Evolutionary conservation across 805 yeast genomes (phyloP).

Genomic region (Saccharomycopsis synnaedendra): DNA sequence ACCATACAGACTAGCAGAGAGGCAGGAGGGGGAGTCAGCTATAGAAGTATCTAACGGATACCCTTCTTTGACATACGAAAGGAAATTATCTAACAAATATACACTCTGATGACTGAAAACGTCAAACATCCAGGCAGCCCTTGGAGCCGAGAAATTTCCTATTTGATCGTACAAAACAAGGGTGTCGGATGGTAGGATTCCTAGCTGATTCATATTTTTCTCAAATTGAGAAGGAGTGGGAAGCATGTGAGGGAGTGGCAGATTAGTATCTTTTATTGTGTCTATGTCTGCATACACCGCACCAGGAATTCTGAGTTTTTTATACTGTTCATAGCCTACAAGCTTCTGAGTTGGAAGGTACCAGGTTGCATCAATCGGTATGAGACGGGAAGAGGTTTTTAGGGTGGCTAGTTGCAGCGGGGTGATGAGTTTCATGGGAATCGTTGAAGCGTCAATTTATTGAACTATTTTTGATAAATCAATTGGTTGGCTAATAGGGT

Average conservation of each 20-base stretch:
- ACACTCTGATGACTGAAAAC: conserved; percentile 69
- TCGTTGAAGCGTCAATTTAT: no score
- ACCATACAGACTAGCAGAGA: conserved; percentile 1
- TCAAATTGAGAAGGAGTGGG: conserved; percentile 54
- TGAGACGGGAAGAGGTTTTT: conserved; percentile 20
- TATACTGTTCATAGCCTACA: conserved; percentile 48
- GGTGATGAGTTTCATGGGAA: not conserved
- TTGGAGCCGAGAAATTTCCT: conserved; percentile 80
- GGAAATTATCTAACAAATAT: conserved; percentile 59
- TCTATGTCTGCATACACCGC: conserved; percentile 77
- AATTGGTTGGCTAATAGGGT: no score
- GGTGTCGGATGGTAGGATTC: conserved; percentile 42
- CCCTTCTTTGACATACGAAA: conserved; percentile 34
- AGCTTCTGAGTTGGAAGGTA: conserved; percentile 68
- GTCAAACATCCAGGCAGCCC: conserved; percentile 86
- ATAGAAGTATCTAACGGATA: conserved; percentile 18
- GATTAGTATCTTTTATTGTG: conserved; percentile 42
- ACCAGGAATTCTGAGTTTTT: conserved; percentile 45
- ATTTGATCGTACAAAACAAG: conserved; percentile 76
- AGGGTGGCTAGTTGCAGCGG: not conserved
- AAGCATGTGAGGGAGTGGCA: conserved; percentile 84
- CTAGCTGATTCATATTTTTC: conserved; percentile 39
- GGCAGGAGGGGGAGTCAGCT: conserved; percentile 14
- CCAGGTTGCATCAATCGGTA: conserved; percentile 88
- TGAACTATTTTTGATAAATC: no score